These are phyloP conservation scores for Boletus rubescentipes DNA, from an alignment of 768 basidiomycete species.

Conservation along the genomic window DNA sequence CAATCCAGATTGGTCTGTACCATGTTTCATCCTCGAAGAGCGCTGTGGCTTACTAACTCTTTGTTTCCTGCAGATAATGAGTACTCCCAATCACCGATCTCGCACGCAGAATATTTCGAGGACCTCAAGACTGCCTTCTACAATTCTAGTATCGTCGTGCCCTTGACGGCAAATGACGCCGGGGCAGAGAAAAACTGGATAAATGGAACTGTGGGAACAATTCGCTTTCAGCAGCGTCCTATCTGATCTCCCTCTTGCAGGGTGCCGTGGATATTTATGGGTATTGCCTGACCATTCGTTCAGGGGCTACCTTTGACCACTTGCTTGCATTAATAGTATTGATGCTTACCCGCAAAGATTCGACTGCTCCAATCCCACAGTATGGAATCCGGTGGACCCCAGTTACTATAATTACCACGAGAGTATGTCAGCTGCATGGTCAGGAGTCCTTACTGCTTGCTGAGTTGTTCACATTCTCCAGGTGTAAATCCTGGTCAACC, in stretches of 20 bases:
- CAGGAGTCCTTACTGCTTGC: not conserved
- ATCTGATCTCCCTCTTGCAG: conserved; percentile 28
- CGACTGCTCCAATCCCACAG: conserved; percentile 72
- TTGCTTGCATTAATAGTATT: conserved; percentile 34
- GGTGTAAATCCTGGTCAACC: conserved; percentile 49
- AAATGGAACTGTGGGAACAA: conserved; percentile 57
- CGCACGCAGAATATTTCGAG: conserved; percentile 56
- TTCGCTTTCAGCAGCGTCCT: not conserved
- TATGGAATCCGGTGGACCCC: conserved; percentile 63
- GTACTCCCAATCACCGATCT: conserved; percentile 51
- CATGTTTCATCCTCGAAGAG: not conserved
- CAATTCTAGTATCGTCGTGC: conserved; percentile 59
- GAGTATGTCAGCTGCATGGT: too few relatives aligned
- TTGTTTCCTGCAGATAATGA: conserved; percentile 59
- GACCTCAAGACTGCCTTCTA: conserved; percentile 59
- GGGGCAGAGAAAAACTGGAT: conserved; percentile 58
- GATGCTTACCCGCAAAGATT: conserved; percentile 79
- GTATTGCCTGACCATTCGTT: conserved; percentile 31
- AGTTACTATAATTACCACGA: conserved; percentile 67
- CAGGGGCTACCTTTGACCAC: not conserved
- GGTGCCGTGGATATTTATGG: conserved; percentile 73
- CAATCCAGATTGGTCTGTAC: conserved; percentile 53
- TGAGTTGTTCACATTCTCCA: conserved; percentile 35
- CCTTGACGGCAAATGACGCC: conserved; percentile 74
- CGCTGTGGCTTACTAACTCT: not conserved